Evolutionary conservation across 2,329 filamentous ascomycete genomes (phyloP).

Genomic region (Lasiodiplodia gonubiensis): DNA sequence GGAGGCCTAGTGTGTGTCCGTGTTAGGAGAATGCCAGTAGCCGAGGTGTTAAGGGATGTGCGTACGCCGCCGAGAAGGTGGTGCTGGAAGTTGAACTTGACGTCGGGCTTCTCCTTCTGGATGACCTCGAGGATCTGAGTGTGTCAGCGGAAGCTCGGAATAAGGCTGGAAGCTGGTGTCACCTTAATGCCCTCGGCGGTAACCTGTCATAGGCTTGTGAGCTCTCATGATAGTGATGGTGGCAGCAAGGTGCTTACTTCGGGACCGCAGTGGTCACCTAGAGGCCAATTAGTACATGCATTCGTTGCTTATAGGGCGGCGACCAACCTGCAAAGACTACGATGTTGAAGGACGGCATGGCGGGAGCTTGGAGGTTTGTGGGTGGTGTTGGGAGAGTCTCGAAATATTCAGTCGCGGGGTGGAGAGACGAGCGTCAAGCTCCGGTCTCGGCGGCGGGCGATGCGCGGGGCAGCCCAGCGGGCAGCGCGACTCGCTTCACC

Average conservation of each 20-base stretch:
- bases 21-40: neutral
- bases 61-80: slow-evolving; percentile 91
- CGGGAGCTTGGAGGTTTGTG: neutral
- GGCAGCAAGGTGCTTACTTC: slow-evolving; percentile 41
- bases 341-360: slow-evolving; percentile 51
- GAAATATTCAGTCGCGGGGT: slow-evolving; percentile 27
- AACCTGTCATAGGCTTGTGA: slow-evolving; percentile 61
- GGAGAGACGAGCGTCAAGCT: slow-evolving; percentile 19
- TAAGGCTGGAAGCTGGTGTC: slow-evolving; percentile 33
- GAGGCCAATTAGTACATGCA: slow-evolving; percentile 32
- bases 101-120: slow-evolving; percentile 71
- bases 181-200: slow-evolving; percentile 86
- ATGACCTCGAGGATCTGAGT: slow-evolving; percentile 76
- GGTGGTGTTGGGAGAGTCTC: neutral
- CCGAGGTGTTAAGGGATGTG: slow-evolving; percentile 34
- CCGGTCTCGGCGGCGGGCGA: slow-evolving; percentile 21
- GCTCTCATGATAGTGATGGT: slow-evolving; percentile 22
- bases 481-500: slow-evolving; percentile 9
- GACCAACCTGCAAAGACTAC: slow-evolving; percentile 48
- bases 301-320: neutral
- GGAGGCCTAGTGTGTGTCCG: slow-evolving; percentile 67
- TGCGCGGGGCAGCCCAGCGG: slow-evolving; percentile 16
- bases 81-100: slow-evolving; percentile 87
- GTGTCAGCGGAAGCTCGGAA: slow-evolving; percentile 22
- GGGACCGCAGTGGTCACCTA: slow-evolving; percentile 50